Conservation (phyloP, 176 grass and related monocot species). For the Saccharum officinarum region DNA sequence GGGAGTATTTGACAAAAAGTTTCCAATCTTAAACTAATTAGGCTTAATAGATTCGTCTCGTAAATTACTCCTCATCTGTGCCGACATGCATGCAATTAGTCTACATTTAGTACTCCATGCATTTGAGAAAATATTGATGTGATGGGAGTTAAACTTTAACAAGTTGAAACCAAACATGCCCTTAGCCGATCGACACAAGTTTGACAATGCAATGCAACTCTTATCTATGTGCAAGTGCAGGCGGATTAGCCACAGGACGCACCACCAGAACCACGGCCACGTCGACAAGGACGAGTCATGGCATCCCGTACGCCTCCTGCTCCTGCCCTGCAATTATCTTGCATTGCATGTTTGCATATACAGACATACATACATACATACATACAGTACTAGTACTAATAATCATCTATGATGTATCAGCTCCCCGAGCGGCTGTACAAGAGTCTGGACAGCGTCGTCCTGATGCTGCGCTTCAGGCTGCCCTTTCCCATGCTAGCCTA, state of each 20-base stretch:
- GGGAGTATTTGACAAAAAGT: no score
- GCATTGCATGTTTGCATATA: neutral
- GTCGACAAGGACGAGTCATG: constrained; percentile 96
- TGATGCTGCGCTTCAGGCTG: constrained; percentile 68
- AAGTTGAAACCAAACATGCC: no score
- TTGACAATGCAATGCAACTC: neutral
- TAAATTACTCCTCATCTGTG: no score
- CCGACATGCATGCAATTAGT: no score
- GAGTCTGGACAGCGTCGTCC: constrained; percentile 46
- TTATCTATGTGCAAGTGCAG: constrained; percentile 24
- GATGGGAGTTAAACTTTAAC: no score
- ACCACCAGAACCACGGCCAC: constrained; percentile 95
- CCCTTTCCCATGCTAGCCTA: constrained; percentile 90
- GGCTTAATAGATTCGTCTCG: no score
- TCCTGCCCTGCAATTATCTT: neutral
- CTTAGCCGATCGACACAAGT: neutral
- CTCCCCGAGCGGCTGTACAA: constrained; percentile 73
- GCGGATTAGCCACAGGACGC: constrained; percentile 98
- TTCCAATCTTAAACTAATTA: no score
- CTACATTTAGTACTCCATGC: no score
- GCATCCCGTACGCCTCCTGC: constrained; percentile 68
- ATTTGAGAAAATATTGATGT: no score
- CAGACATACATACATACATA: no score
- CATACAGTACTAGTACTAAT: no score
- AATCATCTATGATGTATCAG: constrained; percentile 22